These are phyloP conservation scores for Sporothrix globosa DNA, from an alignment of 2,329 filamentous ascomycete species.

Conservation along the genomic window DNA sequence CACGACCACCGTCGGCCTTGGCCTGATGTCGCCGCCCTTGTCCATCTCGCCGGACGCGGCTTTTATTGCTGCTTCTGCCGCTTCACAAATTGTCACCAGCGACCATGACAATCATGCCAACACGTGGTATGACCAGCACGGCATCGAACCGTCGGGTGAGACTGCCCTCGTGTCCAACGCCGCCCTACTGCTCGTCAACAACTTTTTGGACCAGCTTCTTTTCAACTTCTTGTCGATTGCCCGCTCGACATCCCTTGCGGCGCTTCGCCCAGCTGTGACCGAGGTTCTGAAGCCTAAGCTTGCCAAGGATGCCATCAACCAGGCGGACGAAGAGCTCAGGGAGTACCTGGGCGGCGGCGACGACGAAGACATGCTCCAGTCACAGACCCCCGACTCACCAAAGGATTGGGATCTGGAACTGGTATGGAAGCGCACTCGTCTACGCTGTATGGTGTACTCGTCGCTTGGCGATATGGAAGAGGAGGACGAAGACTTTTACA, in stretches of 20 bases:
- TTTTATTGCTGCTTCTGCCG: conserved; percentile 86
- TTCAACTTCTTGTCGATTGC: conserved; percentile 85
- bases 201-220: conserved; percentile 89
- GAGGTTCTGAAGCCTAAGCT: conserved; percentile 89
- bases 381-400: conserved; percentile 55
- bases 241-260: conserved; percentile 73
- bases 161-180: conserved; percentile 72
- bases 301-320: conserved; percentile 64
- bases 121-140: conserved; percentile 70
- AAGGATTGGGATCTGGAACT: conserved; percentile 86
- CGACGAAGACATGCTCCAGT: conserved; percentile 68
- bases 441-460: conserved; percentile 98
- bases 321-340: conserved; percentile 57
- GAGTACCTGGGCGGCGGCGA: conserved; percentile 83
- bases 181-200: conserved; percentile 80
- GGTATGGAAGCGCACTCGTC: conserved; percentile 88
- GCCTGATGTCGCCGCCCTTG: conserved; percentile 67
- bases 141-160: conserved; percentile 66
- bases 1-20: conserved; percentile 55
- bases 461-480: conserved; percentile 96
- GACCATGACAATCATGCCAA: conserved; percentile 77
- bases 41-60: conserved; percentile 75
- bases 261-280: conserved; percentile 77
- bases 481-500: conserved; percentile 89
- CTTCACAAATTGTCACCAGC: conserved; percentile 88